These are phyloP conservation scores for Xylaria cubensis DNA, from an alignment of 495 filamentous ascomycete species.

Conservation along the genomic window DNA sequence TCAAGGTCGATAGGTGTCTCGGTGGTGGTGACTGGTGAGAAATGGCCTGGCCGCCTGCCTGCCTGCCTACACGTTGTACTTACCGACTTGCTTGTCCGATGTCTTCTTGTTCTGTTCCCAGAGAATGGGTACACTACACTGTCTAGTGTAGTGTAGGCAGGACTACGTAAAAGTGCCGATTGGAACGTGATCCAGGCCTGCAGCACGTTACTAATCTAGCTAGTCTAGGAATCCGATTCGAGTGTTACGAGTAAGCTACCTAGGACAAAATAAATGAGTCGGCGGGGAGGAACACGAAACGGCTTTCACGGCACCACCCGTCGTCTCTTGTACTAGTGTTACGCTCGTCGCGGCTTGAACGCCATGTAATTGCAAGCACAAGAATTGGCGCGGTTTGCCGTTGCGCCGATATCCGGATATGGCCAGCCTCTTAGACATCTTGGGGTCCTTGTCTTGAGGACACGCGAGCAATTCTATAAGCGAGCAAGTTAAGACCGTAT, in stretches of 20 bases:
- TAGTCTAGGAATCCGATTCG: not conserved
- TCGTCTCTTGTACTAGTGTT: not conserved
- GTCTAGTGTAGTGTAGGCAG: not conserved
- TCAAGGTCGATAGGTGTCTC: slow-evolving; percentile 15
- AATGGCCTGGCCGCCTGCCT: not conserved
- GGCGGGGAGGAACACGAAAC: slow-evolving; percentile 18
- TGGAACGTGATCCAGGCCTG: slow-evolving; percentile 16
- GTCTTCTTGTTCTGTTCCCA: not conserved
- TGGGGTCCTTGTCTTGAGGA: not conserved
- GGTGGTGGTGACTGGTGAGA: slow-evolving; percentile 10
- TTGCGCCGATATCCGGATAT: slow-evolving; percentile 21
- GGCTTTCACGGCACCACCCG: slow-evolving; percentile 25
- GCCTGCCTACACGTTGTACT: not conserved
- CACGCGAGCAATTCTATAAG: slow-evolving; percentile 20
- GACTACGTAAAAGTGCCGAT: slow-evolving; percentile 16
- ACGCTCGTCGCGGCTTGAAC: not conserved
- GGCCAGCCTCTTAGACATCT: not conserved
- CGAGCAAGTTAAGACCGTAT: slow-evolving; percentile 6
- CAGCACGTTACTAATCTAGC: slow-evolving; percentile 17
- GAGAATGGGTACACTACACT: not conserved
- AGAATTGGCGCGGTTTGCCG: slow-evolving; percentile 13
- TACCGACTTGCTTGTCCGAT: not conserved
- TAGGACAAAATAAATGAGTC: not conserved
- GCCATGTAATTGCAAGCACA: slow-evolving; percentile 15
- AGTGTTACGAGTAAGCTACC: not conserved